These are phyloP conservation scores for Phytophthora megakarya DNA, from an alignment of 352 stramenopile species.

Conservation along the genomic window DNA sequence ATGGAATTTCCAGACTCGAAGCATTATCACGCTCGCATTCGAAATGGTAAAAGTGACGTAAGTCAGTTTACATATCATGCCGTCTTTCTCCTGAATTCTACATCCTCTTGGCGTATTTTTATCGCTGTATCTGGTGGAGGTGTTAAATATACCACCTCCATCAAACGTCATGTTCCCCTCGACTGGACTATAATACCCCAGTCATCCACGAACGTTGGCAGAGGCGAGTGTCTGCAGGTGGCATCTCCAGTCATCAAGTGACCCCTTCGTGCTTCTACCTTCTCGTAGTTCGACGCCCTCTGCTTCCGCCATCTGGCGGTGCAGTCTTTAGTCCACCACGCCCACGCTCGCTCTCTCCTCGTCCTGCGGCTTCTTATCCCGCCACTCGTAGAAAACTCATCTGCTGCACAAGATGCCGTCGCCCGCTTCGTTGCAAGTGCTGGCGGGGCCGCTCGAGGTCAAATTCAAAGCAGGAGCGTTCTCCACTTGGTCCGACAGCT, in stretches of 20 bases:
- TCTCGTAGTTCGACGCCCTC: constrained; percentile 16
- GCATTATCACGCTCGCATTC: constrained; percentile 13
- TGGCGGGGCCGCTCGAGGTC: constrained; percentile 64
- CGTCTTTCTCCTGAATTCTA: constrained; percentile 18
- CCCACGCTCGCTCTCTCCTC: constrained; percentile 17
- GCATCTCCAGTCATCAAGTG: constrained; percentile 17
- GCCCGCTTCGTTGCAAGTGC: constrained; percentile 48
- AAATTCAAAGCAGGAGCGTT: constrained; percentile 74
- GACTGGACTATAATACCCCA: too few species aligned
- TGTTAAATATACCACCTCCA: constrained; percentile 11
- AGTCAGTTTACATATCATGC: constrained; percentile 10
- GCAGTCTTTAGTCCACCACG: constrained; percentile 25
- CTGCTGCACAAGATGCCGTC: constrained; percentile 26
- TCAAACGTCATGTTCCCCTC: constrained; percentile 3
- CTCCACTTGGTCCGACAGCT: constrained; percentile 68
- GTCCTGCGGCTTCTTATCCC: constrained; percentile 18
- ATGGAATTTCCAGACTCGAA: constrained; percentile 22
- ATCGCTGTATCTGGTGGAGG: too few species aligned
- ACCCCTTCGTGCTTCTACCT: background rate
- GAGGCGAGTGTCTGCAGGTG: constrained; percentile 18
- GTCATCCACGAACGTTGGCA: constrained; percentile 17
- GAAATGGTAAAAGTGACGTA: background rate
- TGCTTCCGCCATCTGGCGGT: constrained; percentile 28
- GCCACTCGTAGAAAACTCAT: constrained; percentile 21
- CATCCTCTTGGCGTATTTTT: constrained; percentile 10